Base-by-base conservation (phyloP, 2,329 filamentous ascomycete species). In the Ceratocystis ficicola region DNA sequence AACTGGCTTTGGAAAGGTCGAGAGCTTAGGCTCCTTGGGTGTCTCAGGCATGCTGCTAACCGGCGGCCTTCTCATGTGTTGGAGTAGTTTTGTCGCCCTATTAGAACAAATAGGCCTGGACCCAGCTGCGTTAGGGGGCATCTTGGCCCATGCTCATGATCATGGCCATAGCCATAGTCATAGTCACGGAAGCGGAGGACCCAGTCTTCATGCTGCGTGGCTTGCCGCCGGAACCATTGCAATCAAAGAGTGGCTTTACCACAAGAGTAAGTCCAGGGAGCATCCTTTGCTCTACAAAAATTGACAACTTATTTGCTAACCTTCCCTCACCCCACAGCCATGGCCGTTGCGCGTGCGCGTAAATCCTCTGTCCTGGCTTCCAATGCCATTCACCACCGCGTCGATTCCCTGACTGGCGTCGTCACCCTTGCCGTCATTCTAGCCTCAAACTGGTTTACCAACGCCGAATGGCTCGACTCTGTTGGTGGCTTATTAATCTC, bases 221-320 rank as follows among this genome's bases (percentile, higher is more conserved):
- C 78, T 99, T 68, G 93, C 94, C 44, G 88, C 84, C 50, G 93
- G 90, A 22, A 96, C 90, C 1, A 94, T 99, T 66, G 76, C 90
- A 30, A 79, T 97, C 72, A 99, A 99, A 77, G 94, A 99, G 76
- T 99, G 92, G 90, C 79, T 99, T 30, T 99, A 97, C 74, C 87
- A 88, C 79, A 90, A 93, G 69, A 99, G 93, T 94, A 85, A 80
- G 89, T 84, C n/a, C 25, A 59, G 57, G 5, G 22, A 30, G 50
- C 30, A n/a, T 5, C 20, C 62, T 60, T 17, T 17, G 50, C 57
- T 8, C 44, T 32, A 44, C 15, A 46, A 61, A 52, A 36, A 15
- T 12, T 15, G 12, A 4, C 12, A 25, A 25, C 22, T 28, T 20
- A 25, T 55, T 8, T 55, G 30, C 65, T 46, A 30, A 15, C 46